Evolutionary conservation across 164 flowering plant species (phyloP).

Genomic region (Buxus sempervirens): DNA sequence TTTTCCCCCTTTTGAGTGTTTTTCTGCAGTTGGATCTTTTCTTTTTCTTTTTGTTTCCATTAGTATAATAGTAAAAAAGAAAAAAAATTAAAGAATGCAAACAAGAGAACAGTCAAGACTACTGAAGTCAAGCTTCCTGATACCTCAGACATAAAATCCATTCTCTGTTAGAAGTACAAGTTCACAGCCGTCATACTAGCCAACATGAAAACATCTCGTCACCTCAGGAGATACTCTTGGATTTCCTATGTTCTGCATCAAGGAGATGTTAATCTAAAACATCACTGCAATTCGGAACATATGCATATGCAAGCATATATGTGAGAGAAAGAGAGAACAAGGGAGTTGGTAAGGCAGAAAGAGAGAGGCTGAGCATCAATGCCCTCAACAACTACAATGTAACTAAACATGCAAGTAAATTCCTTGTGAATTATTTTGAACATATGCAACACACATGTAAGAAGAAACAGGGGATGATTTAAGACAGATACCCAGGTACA

Average conservation of each 20-base stretch:
- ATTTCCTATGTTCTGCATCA: constrained; percentile 48
- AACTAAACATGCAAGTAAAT: no score
- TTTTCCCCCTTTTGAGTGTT: no score
- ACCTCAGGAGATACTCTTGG: constrained; percentile 95
- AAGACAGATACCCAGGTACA: no score
- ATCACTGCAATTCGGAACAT: not conserved
- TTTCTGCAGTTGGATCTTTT: no score
- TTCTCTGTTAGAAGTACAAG: constrained; percentile 78
- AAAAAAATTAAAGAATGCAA: not conserved
- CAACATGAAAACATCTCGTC: constrained; percentile 87
- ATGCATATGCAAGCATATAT: no score
- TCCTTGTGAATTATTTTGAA: no score
- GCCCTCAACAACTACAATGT: not conserved
- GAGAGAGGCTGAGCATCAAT: not conserved
- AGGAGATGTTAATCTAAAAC: not conserved
- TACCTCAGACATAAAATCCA: constrained; percentile 91
- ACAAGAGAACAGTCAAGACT: not conserved
- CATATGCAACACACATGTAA: no score
- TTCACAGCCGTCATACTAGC: constrained; percentile 98
- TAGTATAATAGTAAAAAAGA: no score
- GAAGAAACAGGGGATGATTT: no score
- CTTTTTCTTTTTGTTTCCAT: no score
- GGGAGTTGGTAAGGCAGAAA: no score
- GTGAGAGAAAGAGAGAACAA: no score
- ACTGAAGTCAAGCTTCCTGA: not conserved